Evolutionary conservation across 2,329 filamentous ascomycete genomes (phyloP).

Genomic region (Tolypocladium guangdongense): DNA sequence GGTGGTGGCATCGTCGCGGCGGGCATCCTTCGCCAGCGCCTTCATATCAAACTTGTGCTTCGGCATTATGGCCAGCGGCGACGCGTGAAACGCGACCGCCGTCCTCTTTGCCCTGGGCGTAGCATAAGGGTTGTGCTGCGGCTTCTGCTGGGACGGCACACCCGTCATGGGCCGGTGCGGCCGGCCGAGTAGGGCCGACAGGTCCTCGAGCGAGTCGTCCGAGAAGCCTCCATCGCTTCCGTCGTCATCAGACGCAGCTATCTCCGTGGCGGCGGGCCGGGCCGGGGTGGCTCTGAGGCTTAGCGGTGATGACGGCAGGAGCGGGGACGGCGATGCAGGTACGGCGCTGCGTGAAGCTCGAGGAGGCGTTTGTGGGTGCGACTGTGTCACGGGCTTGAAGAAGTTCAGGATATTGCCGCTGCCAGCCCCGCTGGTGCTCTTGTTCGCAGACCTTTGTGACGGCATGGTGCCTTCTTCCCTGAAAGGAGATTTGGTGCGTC

Average conservation of each 20-base stretch:
- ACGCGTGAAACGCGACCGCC: conserved; percentile 27
- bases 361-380: conserved; percentile 4
- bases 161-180: conserved; percentile 8
- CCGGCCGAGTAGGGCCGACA: conserved; percentile 25
- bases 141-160: conserved; percentile 1
- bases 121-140: conserved; percentile 14
- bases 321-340: conserved; percentile 12
- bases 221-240: conserved; percentile 42
- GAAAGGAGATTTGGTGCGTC: neutral
- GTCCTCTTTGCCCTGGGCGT: conserved; percentile 39
- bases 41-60: conserved; percentile 56
- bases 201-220: conserved; percentile 46
- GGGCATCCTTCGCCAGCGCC: conserved; percentile 47
- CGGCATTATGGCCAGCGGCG: conserved; percentile 38
- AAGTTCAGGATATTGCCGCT: conserved; percentile 25
- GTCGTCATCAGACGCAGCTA: conserved; percentile 65
- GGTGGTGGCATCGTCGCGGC: conserved; percentile 47
- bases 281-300: conserved; percentile 15
- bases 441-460: conserved; percentile 13
- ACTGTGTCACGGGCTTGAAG: conserved; percentile 21
- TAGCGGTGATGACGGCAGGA: conserved; percentile 13
- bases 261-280: conserved; percentile 26
- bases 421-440: neutral
- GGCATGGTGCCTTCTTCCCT: conserved; percentile 5
- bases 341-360: conserved; percentile 4